These are phyloP conservation scores for Pneumocystis sp. DNA, from an alignment of 1,139 yeast genomes.

Conservation along the genomic window DNA sequence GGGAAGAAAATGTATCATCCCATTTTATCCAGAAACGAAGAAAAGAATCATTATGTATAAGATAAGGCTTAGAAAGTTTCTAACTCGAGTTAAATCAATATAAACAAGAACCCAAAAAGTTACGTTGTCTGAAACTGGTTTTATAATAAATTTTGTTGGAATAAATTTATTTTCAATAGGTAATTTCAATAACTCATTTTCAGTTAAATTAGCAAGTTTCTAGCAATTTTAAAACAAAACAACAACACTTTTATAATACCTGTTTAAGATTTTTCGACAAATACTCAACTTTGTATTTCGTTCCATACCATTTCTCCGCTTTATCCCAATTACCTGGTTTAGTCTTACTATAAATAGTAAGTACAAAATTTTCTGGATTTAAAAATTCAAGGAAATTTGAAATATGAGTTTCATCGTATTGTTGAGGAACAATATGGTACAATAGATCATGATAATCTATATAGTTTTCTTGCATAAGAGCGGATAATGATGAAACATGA, in stretches of 20 bases:
- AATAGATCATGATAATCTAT: constrained; percentile 53
- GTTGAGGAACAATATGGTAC: constrained; percentile 37
- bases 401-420: constrained; percentile 44
- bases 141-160: constrained; percentile 57
- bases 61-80: neutral
- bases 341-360: constrained; percentile 27
- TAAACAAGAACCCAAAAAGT: neutral
- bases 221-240: constrained; percentile 26
- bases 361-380: constrained; percentile 45
- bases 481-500: constrained; percentile 18
- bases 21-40: constrained; percentile 71
- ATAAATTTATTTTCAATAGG: constrained; percentile 67
- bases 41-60: constrained; percentile 30
- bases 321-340: constrained; percentile 24
- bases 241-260: constrained; percentile 21
- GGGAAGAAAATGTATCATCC: constrained; percentile 80
- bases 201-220: constrained; percentile 24
- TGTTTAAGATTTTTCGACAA: neutral
- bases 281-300: constrained; percentile 44
- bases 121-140: neutral
- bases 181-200: constrained; percentile 36
- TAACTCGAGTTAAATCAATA: neutral
- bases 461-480: constrained; percentile 36
- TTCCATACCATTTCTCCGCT: constrained; percentile 79
- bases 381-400: constrained; percentile 37